Conservation (phyloP, 768 basidiomycete genomes). For the Boletus reticulatus region DNA sequence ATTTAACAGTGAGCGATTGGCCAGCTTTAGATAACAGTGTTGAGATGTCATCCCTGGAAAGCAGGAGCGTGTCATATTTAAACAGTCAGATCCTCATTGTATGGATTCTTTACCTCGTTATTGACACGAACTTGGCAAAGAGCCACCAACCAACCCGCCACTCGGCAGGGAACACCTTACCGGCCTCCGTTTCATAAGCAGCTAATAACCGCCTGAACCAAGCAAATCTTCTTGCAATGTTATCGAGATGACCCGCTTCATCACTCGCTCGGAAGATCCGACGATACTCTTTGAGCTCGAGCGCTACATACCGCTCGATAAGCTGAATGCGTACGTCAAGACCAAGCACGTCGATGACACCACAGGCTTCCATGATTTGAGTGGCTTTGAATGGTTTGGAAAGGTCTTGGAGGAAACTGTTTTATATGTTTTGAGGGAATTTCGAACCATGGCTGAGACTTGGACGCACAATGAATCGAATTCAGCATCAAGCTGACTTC, state of each 20-base stretch:
- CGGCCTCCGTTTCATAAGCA: slow-evolving; percentile 85
- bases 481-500: slow-evolving; percentile 79
- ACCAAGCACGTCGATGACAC: slow-evolving; percentile 88
- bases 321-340: slow-evolving; percentile 77
- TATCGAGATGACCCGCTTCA: slow-evolving; percentile 96
- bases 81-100: neutral
- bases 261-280: slow-evolving; percentile 92
- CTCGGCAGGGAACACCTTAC: slow-evolving; percentile 74
- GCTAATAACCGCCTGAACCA: slow-evolving; percentile 90
- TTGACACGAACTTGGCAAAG: slow-evolving; percentile 83
- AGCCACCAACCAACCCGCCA: slow-evolving; percentile 88
- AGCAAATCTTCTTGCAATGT: slow-evolving; percentile 86
- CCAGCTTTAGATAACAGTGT: slow-evolving; percentile 77
- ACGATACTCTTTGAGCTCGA: slow-evolving; percentile 93
- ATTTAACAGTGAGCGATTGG: slow-evolving; percentile 67
- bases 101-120: slow-evolving; percentile 61
- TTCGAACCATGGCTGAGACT: neutral
- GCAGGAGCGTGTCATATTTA: neutral
- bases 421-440: neutral
- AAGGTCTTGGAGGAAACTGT: slow-evolving; percentile 78
- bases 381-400: slow-evolving; percentile 61
- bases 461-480: slow-evolving; percentile 87
- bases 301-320: slow-evolving; percentile 83
- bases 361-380: slow-evolving; percentile 77
- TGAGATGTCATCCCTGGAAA: slow-evolving; percentile 75